These are phyloP conservation scores for Trichoderma reesei DNA, from an alignment of 495 filamentous ascomycete species.

Conservation along the genomic window DNA sequence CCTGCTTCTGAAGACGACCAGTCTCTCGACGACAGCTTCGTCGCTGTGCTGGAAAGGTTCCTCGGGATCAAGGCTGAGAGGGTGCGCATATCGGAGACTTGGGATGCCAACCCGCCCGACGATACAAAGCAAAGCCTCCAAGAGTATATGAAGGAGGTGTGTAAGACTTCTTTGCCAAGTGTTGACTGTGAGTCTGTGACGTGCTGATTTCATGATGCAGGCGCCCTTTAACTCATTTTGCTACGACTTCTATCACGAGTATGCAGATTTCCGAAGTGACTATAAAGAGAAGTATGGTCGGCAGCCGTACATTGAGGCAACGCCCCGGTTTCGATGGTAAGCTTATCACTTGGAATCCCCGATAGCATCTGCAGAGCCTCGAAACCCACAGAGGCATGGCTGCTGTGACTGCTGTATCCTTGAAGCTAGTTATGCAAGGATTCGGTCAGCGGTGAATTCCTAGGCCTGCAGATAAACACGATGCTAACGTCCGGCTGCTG, in stretches of 20 bases:
- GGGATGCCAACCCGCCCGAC: not conserved
- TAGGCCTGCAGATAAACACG: not conserved
- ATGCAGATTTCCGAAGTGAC: constrained; percentile 10
- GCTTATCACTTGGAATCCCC: not conserved
- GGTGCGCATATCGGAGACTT: not conserved
- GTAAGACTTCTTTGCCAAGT: not conserved
- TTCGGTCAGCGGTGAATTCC: too few relatives aligned
- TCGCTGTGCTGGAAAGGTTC: not conserved
- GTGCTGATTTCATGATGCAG: constrained; percentile 6
- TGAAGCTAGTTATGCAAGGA: too few relatives aligned
- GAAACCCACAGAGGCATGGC: too few relatives aligned
- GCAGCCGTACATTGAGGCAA: constrained; percentile 14
- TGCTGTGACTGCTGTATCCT: not conserved
- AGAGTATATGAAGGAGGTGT: constrained; percentile 14
- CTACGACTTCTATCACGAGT: constrained; percentile 15
- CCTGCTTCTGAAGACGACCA: not conserved
- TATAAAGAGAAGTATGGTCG: constrained; percentile 13
- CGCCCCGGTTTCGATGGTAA: constrained; percentile 17
- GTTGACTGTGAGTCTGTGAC: not conserved
- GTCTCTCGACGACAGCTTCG: constrained; percentile 8
- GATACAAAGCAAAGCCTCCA: constrained; percentile 9
- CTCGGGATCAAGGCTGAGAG: not conserved
- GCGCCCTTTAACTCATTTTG: constrained; percentile 13
- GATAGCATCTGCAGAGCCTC: not conserved
- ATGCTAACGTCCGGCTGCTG: not conserved